Conservation (phyloP, 805 yeast genomes). For the Pichia exigua region DNA sequence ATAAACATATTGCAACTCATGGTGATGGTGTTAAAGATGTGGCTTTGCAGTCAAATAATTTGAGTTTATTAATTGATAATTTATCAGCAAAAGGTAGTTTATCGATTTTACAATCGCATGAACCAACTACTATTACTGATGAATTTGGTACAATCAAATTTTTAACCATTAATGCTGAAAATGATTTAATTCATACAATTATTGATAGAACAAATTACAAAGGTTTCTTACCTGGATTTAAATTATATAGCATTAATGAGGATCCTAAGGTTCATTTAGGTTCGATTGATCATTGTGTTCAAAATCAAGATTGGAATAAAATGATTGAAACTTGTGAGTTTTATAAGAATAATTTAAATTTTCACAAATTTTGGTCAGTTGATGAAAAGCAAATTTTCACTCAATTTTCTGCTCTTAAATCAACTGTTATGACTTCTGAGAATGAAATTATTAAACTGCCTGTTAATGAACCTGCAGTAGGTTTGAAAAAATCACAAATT, state of each 20-base stretch:
- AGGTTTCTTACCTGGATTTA: constrained; percentile 23
- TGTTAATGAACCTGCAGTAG: constrained; percentile 74
- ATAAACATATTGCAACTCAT: constrained; percentile 43
- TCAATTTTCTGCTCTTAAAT: constrained; percentile 56
- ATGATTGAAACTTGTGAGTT: constrained; percentile 51
- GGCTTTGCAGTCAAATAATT: constrained; percentile 53
- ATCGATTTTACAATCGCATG: constrained; percentile 20
- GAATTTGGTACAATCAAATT: constrained; percentile 40
- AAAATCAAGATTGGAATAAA: constrained; percentile 63
- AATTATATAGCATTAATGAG: background rate
- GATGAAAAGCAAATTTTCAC: constrained; percentile 74
- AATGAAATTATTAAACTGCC: constrained; percentile 70
- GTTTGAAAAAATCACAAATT: constrained; percentile 61
- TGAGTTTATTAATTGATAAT: constrained; percentile 13
- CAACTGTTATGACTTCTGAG: constrained; percentile 69
- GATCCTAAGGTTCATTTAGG: constrained; percentile 27
- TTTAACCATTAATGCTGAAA: constrained; percentile 47
- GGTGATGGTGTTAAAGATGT: constrained; percentile 82
- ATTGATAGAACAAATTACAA: constrained; percentile 34
- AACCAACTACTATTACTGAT: constrained; percentile 35
- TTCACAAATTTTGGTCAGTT: constrained; percentile 77
- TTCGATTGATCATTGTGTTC: constrained; percentile 72
- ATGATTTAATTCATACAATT: constrained; percentile 66
- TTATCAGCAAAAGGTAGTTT: background rate
- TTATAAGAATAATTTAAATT: constrained; percentile 59